Percentiles rank a stretch among this genome's conserved stretches.
These are phyloP conservation scores for Paramecium tetraurelia DNA, from an alignment of 73 alveolate species.

Conservation along the genomic window DNA sequence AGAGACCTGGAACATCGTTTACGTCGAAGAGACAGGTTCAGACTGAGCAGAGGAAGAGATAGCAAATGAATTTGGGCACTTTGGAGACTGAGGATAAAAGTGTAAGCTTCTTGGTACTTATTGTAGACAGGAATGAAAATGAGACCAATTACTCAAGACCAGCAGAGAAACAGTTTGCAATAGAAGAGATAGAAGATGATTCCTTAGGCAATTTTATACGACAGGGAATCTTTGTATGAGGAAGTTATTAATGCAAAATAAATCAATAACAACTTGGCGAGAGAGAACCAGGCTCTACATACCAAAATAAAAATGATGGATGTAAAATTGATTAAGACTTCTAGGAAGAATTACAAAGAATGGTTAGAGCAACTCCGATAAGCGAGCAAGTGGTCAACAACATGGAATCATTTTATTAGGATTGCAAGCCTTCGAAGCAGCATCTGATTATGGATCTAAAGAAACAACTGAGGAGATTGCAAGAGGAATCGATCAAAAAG, in stretches of 20 bases:
- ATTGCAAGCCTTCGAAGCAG: background rate
- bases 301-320: conserved; percentile 11
- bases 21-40: conserved; percentile 46
- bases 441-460: conserved; percentile 1
- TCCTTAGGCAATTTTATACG: background rate
- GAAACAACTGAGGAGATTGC: background rate
- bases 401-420: conserved; percentile 41
- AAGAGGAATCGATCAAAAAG: background rate
- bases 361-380: background rate
- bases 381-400: background rate
- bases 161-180: background rate
- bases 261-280: background rate
- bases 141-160: conserved; percentile 40
- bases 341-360: conserved; percentile 16
- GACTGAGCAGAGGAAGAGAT: conserved; percentile 18
- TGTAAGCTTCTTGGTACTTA: background rate
- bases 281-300: background rate
- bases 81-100: conserved; percentile 47
- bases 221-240: conserved; percentile 34
- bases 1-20: conserved; percentile 50
- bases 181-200: background rate
- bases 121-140: background rate
- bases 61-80: conserved; percentile 38
- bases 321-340: background rate
- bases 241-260: conserved; percentile 33